A percentile compares a stretch with the other conserved stretches of the same genome.
Evolutionary conservation across 2,329 filamentous ascomycete species (phyloP).

Genomic region (Coniella vitis): DNA sequence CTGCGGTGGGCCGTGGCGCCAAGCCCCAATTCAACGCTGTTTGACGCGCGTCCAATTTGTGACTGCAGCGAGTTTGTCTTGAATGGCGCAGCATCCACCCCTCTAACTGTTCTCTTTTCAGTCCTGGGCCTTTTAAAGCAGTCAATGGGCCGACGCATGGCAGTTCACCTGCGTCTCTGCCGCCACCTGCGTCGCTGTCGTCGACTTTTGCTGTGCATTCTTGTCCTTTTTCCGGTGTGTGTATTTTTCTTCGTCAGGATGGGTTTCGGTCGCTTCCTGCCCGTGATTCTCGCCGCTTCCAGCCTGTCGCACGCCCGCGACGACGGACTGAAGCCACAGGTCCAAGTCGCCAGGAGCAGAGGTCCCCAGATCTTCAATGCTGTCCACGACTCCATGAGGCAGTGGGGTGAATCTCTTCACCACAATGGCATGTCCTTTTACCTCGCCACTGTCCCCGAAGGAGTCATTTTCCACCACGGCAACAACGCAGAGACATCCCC

Average conservation of each 20-base stretch:
- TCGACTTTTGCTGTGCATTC: not conserved
- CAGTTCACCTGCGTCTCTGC: not conserved
- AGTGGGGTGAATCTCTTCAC: conserved; percentile 66
- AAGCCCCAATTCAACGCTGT: not conserved
- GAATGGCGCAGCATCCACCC: not conserved
- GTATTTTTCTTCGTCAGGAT: not conserved
- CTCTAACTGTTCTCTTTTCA: not conserved
- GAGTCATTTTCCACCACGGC: conserved; percentile 64
- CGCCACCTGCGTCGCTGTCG: not conserved
- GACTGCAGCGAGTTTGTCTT: too few relatives aligned
- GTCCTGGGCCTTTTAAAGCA: not conserved
- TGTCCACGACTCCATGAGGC: conserved; percentile 63
- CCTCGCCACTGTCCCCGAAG: conserved; percentile 55
- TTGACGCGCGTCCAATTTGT: not conserved
- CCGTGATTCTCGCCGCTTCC: conserved; percentile 7
- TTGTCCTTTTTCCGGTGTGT: not conserved
- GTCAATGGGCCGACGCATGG: too few relatives aligned
- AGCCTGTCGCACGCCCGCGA: conserved; percentile 1
- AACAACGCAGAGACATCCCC: conserved; percentile 38
- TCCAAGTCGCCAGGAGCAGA: conserved; percentile 38
- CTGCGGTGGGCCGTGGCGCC: not conserved
- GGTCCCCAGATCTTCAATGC: conserved; percentile 66
- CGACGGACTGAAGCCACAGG: conserved; percentile 24
- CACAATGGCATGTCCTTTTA: conserved; percentile 74
- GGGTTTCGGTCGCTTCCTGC: conserved; percentile 10